These are phyloP conservation scores for Glomus cerebriforme DNA, from an alignment of 192 early-diverging fungal genomes.

Conservation along the genomic window DNA sequence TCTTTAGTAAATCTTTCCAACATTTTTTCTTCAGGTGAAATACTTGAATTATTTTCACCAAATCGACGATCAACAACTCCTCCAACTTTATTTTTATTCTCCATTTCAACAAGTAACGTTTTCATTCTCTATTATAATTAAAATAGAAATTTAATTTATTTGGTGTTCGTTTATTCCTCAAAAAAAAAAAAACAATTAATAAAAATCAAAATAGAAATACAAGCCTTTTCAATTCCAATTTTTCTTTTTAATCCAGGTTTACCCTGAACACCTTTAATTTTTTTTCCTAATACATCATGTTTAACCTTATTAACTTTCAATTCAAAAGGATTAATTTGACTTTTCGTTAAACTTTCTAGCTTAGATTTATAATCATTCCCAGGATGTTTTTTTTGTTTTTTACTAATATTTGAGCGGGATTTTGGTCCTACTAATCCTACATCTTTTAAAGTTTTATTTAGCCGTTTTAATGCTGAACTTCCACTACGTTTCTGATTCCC, in stretches of 20 bases:
- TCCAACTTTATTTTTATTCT: conserved; percentile 66
- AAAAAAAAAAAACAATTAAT: background rate
- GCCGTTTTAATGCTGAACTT: conserved; percentile 78
- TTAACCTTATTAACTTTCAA: conserved; percentile 78
- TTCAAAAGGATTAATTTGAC: conserved; percentile 86
- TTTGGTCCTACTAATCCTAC: conserved; percentile 77
- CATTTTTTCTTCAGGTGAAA: conserved; percentile 97
- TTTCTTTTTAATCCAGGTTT: conserved; percentile 81
- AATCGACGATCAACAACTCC: conserved; percentile 91
- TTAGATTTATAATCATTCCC: conserved; percentile 50
- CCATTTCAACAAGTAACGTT: conserved; percentile 79
- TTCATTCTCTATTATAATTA: conserved; percentile 64
- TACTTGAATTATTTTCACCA: conserved; percentile 83
- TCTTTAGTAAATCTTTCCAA: conserved; percentile 90
- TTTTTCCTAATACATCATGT: conserved; percentile 81
- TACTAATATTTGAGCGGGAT: conserved; percentile 59
- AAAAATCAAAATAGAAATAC: conserved; percentile 19
- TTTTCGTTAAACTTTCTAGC: conserved; percentile 42
- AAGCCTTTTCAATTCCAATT: conserved; percentile 77
- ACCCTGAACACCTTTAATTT: conserved; percentile 79
- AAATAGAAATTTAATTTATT: background rate
- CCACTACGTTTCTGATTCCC: background rate
- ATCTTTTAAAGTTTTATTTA: conserved; percentile 75
- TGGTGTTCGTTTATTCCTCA: background rate
- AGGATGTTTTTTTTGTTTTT: conserved; percentile 61